phyloP scores from a whole-genome alignment of 2,329 filamentous ascomycete species.

The Aureobasidium melanogenum region DNA sequence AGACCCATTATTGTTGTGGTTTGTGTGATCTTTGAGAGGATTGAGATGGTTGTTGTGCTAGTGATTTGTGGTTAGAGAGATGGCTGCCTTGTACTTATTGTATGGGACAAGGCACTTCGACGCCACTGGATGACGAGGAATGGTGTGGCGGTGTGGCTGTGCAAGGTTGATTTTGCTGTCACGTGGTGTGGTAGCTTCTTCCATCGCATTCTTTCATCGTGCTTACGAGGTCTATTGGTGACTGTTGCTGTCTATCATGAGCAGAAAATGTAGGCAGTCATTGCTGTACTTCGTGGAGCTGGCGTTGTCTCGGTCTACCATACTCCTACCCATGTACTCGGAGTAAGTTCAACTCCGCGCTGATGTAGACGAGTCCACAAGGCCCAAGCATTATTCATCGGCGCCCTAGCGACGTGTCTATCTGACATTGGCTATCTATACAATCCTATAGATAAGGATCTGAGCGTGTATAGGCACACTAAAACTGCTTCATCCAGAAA shows the following conservation, averaged over 20 bases:
- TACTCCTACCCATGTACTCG: too few species aligned
- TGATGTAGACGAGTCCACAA: too few species aligned
- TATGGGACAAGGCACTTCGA: neutral
- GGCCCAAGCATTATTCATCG: too few species aligned
- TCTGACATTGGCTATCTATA: neutral
- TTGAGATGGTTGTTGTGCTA: neutral
- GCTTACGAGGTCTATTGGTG: neutral
- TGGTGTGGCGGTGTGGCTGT: neutral
- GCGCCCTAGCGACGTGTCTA: neutral
- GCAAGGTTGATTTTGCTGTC: neutral
- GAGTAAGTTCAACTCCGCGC: too few species aligned
- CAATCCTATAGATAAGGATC: neutral
- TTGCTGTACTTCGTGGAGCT: too few species aligned
- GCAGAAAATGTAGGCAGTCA: neutral
- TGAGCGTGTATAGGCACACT: neutral
- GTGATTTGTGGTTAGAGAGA: neutral
- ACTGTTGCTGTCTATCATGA: neutral
- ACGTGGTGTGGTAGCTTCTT: neutral
- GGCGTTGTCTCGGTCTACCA: too few species aligned
- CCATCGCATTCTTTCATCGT: neutral
- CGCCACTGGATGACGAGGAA: neutral
- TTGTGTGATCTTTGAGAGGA: neutral
- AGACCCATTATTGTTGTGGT: conserved; percentile 3
- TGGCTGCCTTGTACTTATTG: neutral
- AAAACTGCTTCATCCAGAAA: neutral